Evolutionary conservation across 129 eudicot genomes (phyloP).

Genomic region (Lactuca saligna): DNA sequence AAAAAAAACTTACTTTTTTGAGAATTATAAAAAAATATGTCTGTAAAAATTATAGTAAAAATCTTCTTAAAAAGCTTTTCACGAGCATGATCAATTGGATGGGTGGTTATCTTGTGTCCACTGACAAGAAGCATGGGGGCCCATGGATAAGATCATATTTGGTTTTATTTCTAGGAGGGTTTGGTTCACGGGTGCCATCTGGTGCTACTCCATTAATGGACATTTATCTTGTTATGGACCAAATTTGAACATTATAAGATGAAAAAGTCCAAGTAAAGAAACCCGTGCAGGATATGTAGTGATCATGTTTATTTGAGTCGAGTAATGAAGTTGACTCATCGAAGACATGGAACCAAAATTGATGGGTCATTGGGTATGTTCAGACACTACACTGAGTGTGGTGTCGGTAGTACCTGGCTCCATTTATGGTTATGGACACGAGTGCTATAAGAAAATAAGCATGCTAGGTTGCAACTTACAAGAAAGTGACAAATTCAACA

Average conservation of each 20-base stretch:
- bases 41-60: not conserved
- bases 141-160: slow-evolving; percentile 17
- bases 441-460: slow-evolving; percentile 6
- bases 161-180: slow-evolving; percentile 8
- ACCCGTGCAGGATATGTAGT: not conserved
- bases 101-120: not conserved
- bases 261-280: not conserved
- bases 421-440: slow-evolving; percentile 19
- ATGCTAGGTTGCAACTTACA: slow-evolving; percentile 6
- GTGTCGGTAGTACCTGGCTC: slow-evolving; percentile 32
- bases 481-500: slow-evolving; percentile 24
- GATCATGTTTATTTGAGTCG: not conserved
- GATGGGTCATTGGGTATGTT: slow-evolving; percentile 14
- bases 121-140: slow-evolving; percentile 19
- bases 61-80: not conserved
- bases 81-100: slow-evolving; percentile 1
- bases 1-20: too few relatives aligned
- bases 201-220: slow-evolving; percentile 18
- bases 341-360: slow-evolving; percentile 12
- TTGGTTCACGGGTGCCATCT: slow-evolving; percentile 26
- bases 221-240: not conserved
- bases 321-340: not conserved
- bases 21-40: too few relatives aligned
- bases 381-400: slow-evolving; percentile 15
- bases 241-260: not conserved